Evolutionary conservation across 345 rosid genomes (phyloP).

Genomic region (Psidium guajava): DNA sequence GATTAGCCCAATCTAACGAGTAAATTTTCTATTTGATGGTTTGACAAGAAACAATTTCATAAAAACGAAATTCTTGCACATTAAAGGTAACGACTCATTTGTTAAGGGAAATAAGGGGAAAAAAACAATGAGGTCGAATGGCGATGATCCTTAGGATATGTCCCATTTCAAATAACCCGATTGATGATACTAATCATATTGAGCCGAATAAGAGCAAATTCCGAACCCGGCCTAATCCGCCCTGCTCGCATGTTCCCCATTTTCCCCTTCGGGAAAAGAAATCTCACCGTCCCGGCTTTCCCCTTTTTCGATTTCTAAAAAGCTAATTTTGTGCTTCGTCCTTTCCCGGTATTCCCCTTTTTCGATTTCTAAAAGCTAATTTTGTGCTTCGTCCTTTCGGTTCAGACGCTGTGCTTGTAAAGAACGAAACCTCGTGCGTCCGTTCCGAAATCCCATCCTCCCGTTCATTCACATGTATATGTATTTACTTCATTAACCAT

Average conservation of each 20-base stretch:
- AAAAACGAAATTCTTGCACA: background rate
- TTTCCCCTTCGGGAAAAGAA: too few relatives aligned
- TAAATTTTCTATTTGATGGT: background rate
- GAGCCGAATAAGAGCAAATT: background rate
- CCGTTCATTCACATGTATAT: background rate
- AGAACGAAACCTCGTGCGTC: background rate
- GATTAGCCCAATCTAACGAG: background rate
- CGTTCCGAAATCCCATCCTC: background rate
- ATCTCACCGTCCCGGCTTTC: background rate
- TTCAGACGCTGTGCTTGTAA: fast-evolving
- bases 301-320: background rate
- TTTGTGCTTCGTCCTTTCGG: background rate
- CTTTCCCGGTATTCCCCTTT: background rate
- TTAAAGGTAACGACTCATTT: background rate
- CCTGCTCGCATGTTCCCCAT: background rate
- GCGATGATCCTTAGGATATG: background rate
- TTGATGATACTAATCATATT: background rate
- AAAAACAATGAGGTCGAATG: background rate
- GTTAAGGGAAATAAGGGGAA: background rate
- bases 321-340: background rate
- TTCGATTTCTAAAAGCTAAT: background rate
- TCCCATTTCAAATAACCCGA: background rate
- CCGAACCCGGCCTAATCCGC: background rate
- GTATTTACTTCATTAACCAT: background rate
- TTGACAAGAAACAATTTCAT: background rate